Percentiles rank a stretch among this genome's conserved stretches.
Evolutionary conservation across 148 eudicot genomes (phyloP).

Genomic region (Chenopodium album): DNA sequence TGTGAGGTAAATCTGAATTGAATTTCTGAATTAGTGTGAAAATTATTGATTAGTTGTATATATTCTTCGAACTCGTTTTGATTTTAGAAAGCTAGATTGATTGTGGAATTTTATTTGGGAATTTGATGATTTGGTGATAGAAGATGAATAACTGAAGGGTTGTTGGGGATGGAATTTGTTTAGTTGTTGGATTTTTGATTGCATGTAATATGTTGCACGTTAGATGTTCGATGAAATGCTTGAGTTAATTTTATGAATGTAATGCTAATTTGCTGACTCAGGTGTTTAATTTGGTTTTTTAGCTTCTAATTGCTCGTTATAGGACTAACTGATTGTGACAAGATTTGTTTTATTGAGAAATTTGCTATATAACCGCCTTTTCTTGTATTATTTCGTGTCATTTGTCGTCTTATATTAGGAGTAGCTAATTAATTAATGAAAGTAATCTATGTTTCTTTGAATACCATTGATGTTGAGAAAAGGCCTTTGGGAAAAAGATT

Average conservation of each 20-base stretch:
- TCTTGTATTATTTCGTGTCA: background rate
- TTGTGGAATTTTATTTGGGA: background rate
- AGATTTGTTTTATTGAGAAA: too few relatives aligned
- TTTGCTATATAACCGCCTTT: background rate
- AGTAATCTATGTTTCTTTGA: background rate
- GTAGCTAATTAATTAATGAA: background rate
- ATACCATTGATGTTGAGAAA: too few relatives aligned
- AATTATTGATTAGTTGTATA: too few relatives aligned
- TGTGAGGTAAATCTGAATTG: too few relatives aligned
- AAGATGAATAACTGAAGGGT: background rate
- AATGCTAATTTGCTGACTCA: background rate
- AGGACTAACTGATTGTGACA: background rate
- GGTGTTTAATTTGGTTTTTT: background rate
- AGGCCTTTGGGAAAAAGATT: background rate
- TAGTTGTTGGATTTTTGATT: background rate
- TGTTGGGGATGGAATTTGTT: background rate
- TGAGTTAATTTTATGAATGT: background rate
- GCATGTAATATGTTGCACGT: conserved; percentile 6
- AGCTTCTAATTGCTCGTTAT: background rate
- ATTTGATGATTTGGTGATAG: background rate
- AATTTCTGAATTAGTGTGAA: too few relatives aligned
- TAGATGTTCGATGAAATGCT: conserved; percentile 39
- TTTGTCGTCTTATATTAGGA: background rate
- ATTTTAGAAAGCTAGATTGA: too few relatives aligned
- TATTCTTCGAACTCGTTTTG: background rate